Percentiles rank a stretch among this genome's conserved stretches.
Evolutionary conservation across 176 grass and related monocot species (phyloP).

Genomic region (Metroxylon sagu): DNA sequence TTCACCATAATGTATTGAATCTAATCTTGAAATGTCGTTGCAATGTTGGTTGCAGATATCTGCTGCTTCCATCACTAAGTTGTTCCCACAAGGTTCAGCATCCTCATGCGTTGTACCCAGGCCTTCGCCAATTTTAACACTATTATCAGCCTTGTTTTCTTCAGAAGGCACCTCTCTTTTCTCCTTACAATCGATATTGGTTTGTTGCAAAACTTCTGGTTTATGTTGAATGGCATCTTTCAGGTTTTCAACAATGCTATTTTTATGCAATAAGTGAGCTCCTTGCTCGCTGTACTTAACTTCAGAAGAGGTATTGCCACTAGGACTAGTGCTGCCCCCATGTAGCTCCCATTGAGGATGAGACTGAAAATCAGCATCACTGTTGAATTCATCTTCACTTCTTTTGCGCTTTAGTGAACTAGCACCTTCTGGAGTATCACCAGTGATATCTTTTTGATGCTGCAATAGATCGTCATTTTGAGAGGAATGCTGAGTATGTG

Average conservation of each 20-base stretch:
- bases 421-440: slow-evolving; percentile 24
- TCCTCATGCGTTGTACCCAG: background rate
- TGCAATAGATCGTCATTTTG: background rate
- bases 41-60: background rate
- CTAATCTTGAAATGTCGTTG: slow-evolving; percentile 1
- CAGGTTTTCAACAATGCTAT: background rate
- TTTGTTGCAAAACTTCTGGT: slow-evolving; percentile 10
- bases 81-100: slow-evolving; percentile 2
- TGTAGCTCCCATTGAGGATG: background rate
- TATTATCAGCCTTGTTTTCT: too few relatives aligned
- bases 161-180: too few relatives aligned
- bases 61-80: background rate
- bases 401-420: slow-evolving; percentile 64
- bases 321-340: background rate
- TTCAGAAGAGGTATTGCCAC: slow-evolving; percentile 14
- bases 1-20: background rate
- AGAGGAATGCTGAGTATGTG: background rate
- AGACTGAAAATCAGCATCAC: background rate
- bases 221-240: slow-evolving; percentile 10
- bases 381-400: slow-evolving; percentile 38
- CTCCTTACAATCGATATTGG: too few relatives aligned
- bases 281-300: slow-evolving; percentile 15
- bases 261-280: slow-evolving; percentile 12
- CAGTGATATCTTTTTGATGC: background rate
- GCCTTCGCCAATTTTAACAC: slow-evolving; percentile 3